phyloP scores from a whole-genome alignment of 768 basidiomycete genomes.

The Lactifluus echinatus region DNA sequence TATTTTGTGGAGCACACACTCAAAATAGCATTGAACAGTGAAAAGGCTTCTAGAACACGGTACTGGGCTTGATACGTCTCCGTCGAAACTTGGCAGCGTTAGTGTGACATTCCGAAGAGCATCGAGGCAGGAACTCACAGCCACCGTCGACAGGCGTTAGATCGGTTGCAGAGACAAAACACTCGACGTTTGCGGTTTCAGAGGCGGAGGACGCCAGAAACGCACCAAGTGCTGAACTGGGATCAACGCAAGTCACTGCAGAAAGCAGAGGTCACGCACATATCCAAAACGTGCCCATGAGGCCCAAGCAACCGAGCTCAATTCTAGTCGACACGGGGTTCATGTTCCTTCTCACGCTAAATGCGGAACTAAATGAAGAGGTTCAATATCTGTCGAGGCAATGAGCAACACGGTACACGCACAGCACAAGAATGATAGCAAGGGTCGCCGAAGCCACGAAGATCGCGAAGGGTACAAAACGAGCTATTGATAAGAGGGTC shows the following conservation, averaged over 20 bases:
- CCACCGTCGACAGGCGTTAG: constrained; percentile 49
- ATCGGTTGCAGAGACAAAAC: constrained; percentile 50
- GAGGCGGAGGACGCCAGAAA: constrained; percentile 69
- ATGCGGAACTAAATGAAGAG: constrained; percentile 42
- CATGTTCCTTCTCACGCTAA: constrained; percentile 51
- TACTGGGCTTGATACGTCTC: constrained; percentile 88
- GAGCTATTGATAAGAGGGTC: constrained; percentile 40
- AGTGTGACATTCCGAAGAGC: not conserved
- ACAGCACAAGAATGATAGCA: constrained; percentile 61
- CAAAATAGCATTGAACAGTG: constrained; percentile 66
- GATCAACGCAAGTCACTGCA: not conserved
- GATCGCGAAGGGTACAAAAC: constrained; percentile 79
- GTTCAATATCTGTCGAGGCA: constrained; percentile 8
- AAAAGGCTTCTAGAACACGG: constrained; percentile 71
- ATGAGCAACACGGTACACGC: constrained; percentile 25
- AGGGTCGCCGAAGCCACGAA: constrained; percentile 69
- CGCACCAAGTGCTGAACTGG: constrained; percentile 56
- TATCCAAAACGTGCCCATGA: constrained; percentile 72
- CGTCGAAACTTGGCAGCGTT: constrained; percentile 51
- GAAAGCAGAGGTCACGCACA: constrained; percentile 35
- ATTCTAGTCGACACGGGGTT: constrained; percentile 76
- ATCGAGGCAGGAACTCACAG: constrained; percentile 41
- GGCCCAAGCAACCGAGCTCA: constrained; percentile 62
- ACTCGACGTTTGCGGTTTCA: constrained; percentile 74
- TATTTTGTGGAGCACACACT: constrained; percentile 34